Base-by-base conservation (phyloP, 2,329 filamentous ascomycete species). In the Camillea tinctor region DNA sequence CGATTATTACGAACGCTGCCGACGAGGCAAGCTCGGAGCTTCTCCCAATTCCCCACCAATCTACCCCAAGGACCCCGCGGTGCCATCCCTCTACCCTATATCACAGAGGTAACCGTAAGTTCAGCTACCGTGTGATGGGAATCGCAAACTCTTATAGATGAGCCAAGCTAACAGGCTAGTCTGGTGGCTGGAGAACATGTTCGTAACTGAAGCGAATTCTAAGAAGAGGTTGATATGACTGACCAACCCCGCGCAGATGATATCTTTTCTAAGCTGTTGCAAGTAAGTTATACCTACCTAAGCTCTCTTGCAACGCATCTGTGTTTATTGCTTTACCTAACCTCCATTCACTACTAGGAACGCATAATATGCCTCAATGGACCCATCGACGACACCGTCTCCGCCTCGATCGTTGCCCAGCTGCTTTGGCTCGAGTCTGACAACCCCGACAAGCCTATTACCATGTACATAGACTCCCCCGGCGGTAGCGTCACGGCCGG, bases 361-460 rank as follows among this genome's bases (percentile, higher is more conserved):
- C 91, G 94, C 64, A 98, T 98, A 71, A 84, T 99, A 71, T 97
- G 91, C 73, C 84, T 98, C 40, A 97, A 97, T 71, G 94, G 94
- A 71, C 84, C 91, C 72, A 93, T 98, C 60, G 91, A 98, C 78
- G 92, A 97, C 73, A 89, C 86, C 50, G 87, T 95, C 67, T 96
- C 93, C 44, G 94, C 95, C n/a, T 91, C 90, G 50, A 92, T 98
- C 64, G 94, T 98, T 24, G 92, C 95, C 1, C 96, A 99, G 75
- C 87, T 99, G 21, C 89, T 99, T 64, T 99, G 93, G 85, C 92
- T 99, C 75, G 96, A 99, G 82, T 95, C 94, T 70, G 95, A 99
- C 73, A 92, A 92, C 71, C 93, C 94, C 3, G 88, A 96, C 58
- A 97, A 97, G 75, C 91, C 93, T 13, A 98, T 99, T 66, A 95